Percentiles rank a stretch among this genome's conserved stretches.
These are phyloP conservation scores for Salpingoeca rosetta DNA, from an alignment of 78 protist species.

Conservation along the genomic window DNA sequence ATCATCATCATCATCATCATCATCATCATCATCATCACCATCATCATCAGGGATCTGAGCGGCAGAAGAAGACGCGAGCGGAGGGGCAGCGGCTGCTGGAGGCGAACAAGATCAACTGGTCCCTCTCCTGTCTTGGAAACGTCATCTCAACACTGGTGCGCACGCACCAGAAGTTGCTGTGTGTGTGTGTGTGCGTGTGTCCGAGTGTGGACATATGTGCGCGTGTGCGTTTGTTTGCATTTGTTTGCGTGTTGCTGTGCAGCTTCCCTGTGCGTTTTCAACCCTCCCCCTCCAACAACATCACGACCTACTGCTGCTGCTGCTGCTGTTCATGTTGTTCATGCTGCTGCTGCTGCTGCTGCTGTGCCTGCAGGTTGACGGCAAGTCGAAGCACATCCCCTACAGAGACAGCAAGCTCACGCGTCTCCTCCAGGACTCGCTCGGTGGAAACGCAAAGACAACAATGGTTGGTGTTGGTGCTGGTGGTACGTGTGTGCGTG, in stretches of 20 bases:
- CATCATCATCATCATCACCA: neutral
- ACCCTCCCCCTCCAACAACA: no score
- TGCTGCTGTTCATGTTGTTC: no score
- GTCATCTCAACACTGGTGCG: conserved; percentile 57
- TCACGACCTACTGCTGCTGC: no score
- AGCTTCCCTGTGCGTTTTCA: no score
- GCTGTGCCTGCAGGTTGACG: neutral
- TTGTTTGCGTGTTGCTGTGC: neutral
- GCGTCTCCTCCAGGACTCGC: conserved; percentile 49
- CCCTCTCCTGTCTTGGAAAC: conserved; percentile 43
- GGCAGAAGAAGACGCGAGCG: conserved; percentile 17
- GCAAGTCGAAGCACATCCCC: conserved; percentile 57
- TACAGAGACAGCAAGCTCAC: conserved; percentile 49
- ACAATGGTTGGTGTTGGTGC: conserved; percentile 70
- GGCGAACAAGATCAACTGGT: conserved; percentile 62
- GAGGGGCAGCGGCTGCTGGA: conserved; percentile 35
- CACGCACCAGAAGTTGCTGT: neutral
- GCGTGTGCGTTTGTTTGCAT: neutral
- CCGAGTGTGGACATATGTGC: neutral
- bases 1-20: neutral
- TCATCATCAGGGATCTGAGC: conserved; percentile 6
- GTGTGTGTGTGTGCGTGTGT: neutral
- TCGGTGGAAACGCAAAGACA: conserved; percentile 84
- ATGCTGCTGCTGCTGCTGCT: no score
- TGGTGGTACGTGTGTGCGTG: no score